phyloP scores from a whole-genome alignment of 78 protist genomes.

The Dictyostelium purpureum region DNA sequence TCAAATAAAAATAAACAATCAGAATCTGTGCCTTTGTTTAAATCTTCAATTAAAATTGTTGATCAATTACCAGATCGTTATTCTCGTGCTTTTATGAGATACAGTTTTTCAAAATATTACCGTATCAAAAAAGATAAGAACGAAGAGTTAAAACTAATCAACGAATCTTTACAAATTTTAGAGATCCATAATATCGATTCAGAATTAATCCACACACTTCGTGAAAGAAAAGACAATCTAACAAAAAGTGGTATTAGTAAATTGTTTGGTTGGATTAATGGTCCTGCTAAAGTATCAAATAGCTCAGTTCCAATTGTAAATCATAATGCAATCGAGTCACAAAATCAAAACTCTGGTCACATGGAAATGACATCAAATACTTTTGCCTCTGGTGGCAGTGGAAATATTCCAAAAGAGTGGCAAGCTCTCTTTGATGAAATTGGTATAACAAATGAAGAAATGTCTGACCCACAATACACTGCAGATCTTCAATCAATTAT shows the following conservation, averaged over 20 bases:
- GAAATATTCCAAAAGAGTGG: conserved; percentile 53
- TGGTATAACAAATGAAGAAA: conserved; percentile 32
- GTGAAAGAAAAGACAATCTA: background rate
- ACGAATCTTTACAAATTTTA: conserved; percentile 3
- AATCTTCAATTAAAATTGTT: background rate
- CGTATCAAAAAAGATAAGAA: conserved; percentile 28
- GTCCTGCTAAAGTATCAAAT: background rate
- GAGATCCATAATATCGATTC: conserved; percentile 33
- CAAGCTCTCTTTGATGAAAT: conserved; percentile 45
- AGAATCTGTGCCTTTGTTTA: conserved; percentile 1
- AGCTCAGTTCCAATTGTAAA: background rate
- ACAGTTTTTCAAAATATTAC: conserved; percentile 22
- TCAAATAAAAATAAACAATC: background rate
- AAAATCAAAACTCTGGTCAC: conserved; percentile 4
- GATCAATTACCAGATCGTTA: conserved; percentile 64
- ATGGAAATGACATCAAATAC: background rate
- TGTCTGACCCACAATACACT: conserved; percentile 26
- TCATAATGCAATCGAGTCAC: background rate
- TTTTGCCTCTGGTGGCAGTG: background rate
- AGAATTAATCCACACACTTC: conserved; percentile 8
- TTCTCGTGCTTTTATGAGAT: conserved; percentile 22
- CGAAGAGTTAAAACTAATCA: conserved; percentile 3
- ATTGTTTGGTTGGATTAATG: background rate
- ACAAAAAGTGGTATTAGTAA: conserved; percentile 27
- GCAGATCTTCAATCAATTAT: conserved; percentile 4